These are phyloP conservation scores for Trichosanthes cucumerina DNA, from an alignment of 306 rosid genomes.

Conservation along the genomic window DNA sequence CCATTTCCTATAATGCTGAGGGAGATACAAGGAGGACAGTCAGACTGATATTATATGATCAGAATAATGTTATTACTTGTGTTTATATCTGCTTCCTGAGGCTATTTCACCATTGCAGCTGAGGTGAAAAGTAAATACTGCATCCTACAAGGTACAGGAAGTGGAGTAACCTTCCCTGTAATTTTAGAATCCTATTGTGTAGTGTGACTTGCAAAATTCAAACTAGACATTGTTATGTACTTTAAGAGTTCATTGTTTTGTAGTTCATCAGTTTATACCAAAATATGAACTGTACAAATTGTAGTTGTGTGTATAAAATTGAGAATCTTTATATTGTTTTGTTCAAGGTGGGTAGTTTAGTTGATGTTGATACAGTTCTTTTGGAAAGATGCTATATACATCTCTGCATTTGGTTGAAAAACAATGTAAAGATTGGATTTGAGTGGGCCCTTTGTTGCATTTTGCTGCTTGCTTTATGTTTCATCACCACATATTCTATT, in stretches of 20 bases:
- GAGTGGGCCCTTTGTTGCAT: not conserved
- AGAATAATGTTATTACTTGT: not conserved
- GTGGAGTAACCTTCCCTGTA: not conserved
- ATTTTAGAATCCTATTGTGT: not conserved
- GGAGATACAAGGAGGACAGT: not conserved
- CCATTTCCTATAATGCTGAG: not conserved
- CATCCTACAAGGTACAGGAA: not conserved
- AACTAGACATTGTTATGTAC: not conserved
- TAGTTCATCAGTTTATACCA: constrained; percentile 2
- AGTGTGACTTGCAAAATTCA: constrained; percentile 3
- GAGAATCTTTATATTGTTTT: constrained; percentile 1
- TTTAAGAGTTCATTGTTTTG: constrained; percentile 5
- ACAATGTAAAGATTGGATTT: not conserved
- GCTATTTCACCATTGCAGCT: constrained; percentile 10
- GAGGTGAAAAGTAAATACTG: not conserved
- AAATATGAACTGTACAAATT: constrained; percentile 10
- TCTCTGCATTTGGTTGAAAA: constrained; percentile 8
- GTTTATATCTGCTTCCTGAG: not conserved
- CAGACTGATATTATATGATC: constrained; percentile 1
- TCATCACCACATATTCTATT: not conserved
- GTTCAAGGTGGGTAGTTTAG: not conserved
- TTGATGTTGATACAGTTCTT: not conserved
- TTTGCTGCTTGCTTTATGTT: not conserved
- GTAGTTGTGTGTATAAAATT: constrained; percentile 9
- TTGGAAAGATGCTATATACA: not conserved